A percentile compares a stretch with the other conserved stretches of the same genome.
Conservation (phyloP, 306 rosid species). For the Quercus agrifolia region DNA sequence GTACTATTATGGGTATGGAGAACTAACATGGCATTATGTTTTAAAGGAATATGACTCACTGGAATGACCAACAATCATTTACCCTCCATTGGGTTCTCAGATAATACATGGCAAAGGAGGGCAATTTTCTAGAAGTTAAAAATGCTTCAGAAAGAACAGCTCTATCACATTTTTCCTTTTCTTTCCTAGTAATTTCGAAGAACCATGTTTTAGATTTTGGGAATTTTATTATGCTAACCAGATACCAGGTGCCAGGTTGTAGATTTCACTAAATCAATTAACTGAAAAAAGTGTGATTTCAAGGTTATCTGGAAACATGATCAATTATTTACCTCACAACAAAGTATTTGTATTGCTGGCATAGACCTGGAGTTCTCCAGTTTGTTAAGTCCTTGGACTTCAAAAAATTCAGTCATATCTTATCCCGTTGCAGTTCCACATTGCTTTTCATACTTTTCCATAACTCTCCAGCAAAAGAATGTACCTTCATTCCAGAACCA, state of each 20-base stretch:
- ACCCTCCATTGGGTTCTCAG: not conserved
- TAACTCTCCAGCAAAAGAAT: constrained; percentile 76
- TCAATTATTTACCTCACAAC: constrained; percentile 58
- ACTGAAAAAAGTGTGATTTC: constrained; percentile 4
- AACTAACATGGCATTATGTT: not conserved
- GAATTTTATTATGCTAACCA: not conserved
- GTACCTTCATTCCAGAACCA: constrained; percentile 30
- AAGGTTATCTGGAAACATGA: not conserved
- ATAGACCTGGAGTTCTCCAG: constrained; percentile 66
- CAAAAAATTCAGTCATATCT: constrained; percentile 55
- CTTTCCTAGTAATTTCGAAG: not conserved
- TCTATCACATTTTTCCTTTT: not conserved
- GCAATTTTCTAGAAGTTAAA: not conserved
- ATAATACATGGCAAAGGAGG: not conserved
- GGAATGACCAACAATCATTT: not conserved
- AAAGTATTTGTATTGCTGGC: constrained; percentile 77
- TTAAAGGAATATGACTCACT: not conserved
- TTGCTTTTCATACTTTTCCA: constrained; percentile 76
- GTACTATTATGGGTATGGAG: not conserved
- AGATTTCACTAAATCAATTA: constrained; percentile 5
- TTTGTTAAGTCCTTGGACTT: constrained; percentile 73
- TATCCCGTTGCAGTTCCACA: constrained; percentile 59
- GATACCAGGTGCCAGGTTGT: not conserved
- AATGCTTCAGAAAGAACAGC: not conserved
- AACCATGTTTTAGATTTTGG: not conserved